Base-by-base conservation (phyloP, 176 grass and related monocot species). In the Ananas comosus region DNA sequence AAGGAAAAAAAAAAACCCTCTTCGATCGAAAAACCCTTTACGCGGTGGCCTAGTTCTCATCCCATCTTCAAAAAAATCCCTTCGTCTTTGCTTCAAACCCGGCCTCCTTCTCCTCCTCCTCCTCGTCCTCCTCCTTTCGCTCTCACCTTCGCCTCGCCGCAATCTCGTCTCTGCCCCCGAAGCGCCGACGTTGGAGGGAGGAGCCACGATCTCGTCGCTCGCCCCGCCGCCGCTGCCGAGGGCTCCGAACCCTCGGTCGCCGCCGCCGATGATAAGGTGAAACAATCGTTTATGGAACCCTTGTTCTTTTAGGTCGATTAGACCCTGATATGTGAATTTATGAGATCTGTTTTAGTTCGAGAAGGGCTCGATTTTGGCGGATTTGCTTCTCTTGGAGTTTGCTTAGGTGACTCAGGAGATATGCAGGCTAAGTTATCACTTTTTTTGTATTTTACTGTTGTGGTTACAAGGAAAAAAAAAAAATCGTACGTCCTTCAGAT, bases 151-250 rank as follows among this genome's bases (percentile, higher is more conserved):
- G 25, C 53, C 13, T 50, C 63, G 68, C 76, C 14, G 68, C 25
- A 57, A 65, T 12, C 19, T 63, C 22, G 17, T 8, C 10, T 61
- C 1, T 49, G 64, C 53, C 66, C 49, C 23, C 57, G 49, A 86
- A 76, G 85, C 82, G 76, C 51, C 81, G 71, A 49, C 83, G 83
- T 11, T 25, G 80, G 50, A 63, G 64, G n/a, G 56, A 61, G 56
- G 56, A 17, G 9, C 17, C 17, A 2, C 13, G 68, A 63, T 52
- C 56, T 68, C 22, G 48, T 69, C 33, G 13, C 54, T 2, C 48
- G 54, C 68, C 29, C 75, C 11, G 14, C 70, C 11, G 13, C 72
- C 12, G 65, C 11, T 22, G 2, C 27, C 3, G 48, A 23, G 67
- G 19, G 49, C 23, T 57, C 27, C 21, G 72, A 75, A 52, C 51